Evolutionary conservation across 2,329 filamentous ascomycete genomes (phyloP), one percentile per base, ranked within the genome.

Genomic region (Paracamarosporium sp.): DNA sequence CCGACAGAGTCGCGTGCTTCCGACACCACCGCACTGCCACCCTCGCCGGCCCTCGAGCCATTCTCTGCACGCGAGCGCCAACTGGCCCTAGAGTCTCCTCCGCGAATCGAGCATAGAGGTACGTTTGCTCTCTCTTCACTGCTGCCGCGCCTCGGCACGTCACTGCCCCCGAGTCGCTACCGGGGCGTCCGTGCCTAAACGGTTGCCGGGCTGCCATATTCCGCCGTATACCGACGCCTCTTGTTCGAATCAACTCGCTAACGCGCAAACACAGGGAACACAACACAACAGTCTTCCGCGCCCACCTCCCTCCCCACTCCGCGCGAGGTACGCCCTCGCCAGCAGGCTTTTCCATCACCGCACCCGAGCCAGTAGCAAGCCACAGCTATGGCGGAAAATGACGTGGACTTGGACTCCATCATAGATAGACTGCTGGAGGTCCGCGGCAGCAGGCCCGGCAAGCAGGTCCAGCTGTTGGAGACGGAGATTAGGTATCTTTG

Each of bases 401-500:
- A 98, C 82, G 92, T 98, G 82, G 94, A 98, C 83, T 87, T 99
- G 83, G 95, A 99, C 82, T 97, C 93, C 75, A 97, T 98, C 88
- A 98, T 99, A 85, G 94, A 98, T 81, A 89, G 95, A 81, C 88
- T 99, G 76, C 86, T 98, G 76, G 95, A 99, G 83, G 95, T 98
- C 77, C 90, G 95, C 82, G 95, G 94, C 78, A 97, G 93, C 86
- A 90, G 95, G 76, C 95, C 95, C 57, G 95, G 95, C 73, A 99
- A 99, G 85, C 95, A 98, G 82, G 95, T 99, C 55, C 94, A 98
- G 83, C 87, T 99, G 68, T 85, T 97, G 67, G 95, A 99, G 81
- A 89, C 92, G 61, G 95, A 98, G 83, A 99, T 99, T 71, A 90
- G 94, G 77, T 97, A 88, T 81, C 88, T 99, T 66, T 99, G 95